Percentiles rank a stretch among this genome's conserved stretches.
These are phyloP conservation scores for Claviceps paspali DNA, from an alignment of 2,329 filamentous ascomycete species.

Conservation along the genomic window DNA sequence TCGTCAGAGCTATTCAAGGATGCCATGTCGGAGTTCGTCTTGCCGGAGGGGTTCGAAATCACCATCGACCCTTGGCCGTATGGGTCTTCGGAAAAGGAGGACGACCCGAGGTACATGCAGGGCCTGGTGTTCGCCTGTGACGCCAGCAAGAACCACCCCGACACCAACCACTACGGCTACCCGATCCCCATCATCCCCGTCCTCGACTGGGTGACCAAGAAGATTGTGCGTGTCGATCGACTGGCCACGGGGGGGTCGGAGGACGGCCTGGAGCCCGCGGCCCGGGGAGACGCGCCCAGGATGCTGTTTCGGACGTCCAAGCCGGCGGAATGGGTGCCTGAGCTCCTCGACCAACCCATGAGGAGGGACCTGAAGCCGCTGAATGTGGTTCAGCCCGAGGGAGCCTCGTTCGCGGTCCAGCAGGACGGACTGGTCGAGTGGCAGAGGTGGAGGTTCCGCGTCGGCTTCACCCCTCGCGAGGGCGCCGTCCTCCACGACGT, in stretches of 20 bases:
- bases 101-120: slow-evolving; percentile 30
- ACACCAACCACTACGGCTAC: slow-evolving; percentile 48
- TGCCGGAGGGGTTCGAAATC: slow-evolving; percentile 28
- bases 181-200: slow-evolving; percentile 44
- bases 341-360: slow-evolving; percentile 31
- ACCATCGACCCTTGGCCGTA: slow-evolving; percentile 54
- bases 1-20: slow-evolving; percentile 29
- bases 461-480: slow-evolving; percentile 56
- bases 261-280: slow-evolving; percentile 27
- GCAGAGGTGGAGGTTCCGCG: slow-evolving; percentile 56
- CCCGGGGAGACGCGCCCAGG: slow-evolving; percentile 22
- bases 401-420: slow-evolving; percentile 47
- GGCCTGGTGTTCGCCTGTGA: slow-evolving; percentile 34
- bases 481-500: slow-evolving; percentile 57
- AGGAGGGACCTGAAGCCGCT: slow-evolving; percentile 50
- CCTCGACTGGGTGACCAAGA: slow-evolving; percentile 39
- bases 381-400: slow-evolving; percentile 55
- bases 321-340: slow-evolving; percentile 31
- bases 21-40: slow-evolving; percentile 29
- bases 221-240: slow-evolving; percentile 41
- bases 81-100: slow-evolving; percentile 25
- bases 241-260: slow-evolving; percentile 31
- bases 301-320: slow-evolving; percentile 28
- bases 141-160: slow-evolving; percentile 25
- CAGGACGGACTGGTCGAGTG: slow-evolving; percentile 35